Percentiles rank a stretch among this genome's conserved stretches.
These are phyloP conservation scores for Ophiocordyceps camponoti-saundersi DNA, from an alignment of 2,329 filamentous ascomycete species.

Conservation along the genomic window DNA sequence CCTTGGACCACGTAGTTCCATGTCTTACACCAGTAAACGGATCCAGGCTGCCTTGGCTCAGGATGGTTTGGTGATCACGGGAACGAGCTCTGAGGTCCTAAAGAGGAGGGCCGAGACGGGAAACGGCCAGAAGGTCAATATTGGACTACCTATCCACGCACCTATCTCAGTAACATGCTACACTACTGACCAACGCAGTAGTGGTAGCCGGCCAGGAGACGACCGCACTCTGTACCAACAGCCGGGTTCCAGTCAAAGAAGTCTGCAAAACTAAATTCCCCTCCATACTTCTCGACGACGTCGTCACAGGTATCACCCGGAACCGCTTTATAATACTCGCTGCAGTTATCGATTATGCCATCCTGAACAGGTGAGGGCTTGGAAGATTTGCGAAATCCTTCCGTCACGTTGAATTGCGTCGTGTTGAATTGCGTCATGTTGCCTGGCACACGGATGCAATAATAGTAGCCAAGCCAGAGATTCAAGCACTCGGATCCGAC, in stretches of 20 bases:
- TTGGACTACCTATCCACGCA: not conserved
- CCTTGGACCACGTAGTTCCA: not conserved
- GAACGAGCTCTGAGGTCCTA: not conserved
- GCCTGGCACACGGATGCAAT: not conserved
- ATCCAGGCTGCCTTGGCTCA: not conserved
- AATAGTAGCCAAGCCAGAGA: not conserved
- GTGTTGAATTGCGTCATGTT: not conserved
- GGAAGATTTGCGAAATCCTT: not conserved
- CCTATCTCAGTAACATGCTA: not conserved
- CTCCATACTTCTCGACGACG: not conserved
- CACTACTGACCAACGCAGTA: not conserved
- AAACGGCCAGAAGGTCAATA: not conserved
- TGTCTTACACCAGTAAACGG: not conserved
- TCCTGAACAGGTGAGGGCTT: not conserved
- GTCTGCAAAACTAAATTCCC: not conserved
- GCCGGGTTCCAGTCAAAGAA: not conserved
- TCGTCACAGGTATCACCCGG: not conserved
- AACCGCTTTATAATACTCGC: not conserved
- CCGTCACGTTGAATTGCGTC: not conserved
- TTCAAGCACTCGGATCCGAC: not conserved
- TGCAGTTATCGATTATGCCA: not conserved
- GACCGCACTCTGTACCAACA: not conserved
- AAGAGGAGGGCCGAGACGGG: not conserved
- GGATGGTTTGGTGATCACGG: not conserved
- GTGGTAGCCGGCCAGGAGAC: not conserved